Base-by-base conservation (phyloP, 257 asterid species). In the Mentha longifolia region DNA sequence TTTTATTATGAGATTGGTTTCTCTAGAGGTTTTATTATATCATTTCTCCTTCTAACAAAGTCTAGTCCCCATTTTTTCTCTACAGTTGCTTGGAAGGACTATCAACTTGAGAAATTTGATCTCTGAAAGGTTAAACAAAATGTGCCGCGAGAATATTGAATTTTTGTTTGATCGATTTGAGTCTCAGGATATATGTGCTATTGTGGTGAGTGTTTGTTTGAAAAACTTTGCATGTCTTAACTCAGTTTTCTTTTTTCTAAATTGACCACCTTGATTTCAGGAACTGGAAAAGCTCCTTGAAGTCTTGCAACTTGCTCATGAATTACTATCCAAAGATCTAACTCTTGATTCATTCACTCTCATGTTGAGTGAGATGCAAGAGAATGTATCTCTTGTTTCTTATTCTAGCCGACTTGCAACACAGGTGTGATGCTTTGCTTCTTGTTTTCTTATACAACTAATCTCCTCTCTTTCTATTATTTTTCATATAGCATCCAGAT, bases 351-450 rank as follows among this genome's bases (percentile, higher is more conserved):
- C 98, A 61, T 94, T 91, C 81, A 78, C 76, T 78, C 92, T 91
- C 75, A 85, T 91, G 88, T 74, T 91, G 78, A 88, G 76, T 64
- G 99, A 94, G 87, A 94, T 94, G 95, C 97, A 94, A 88, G 98
- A 94, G 88, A 94, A 86, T 64, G 86, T 91, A 63, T 94, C 99
- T 59, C 95, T 94, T 56, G 92, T 94, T 84, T 91, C 99, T 41
- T 94, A 94, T 82, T 94, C 99, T 65, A 91, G 98, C 84, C 84
- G 99, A 56, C 93, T 94, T 85, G 95, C 97, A 75, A 91, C 96
- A 61, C 99, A 94, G 97, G 99, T 94, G 80, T 47, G 74, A 17
- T 22, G 49, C 58, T 55, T 19, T 47, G 12, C 19, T 71, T 56
- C 9, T 46, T 61, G 50, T 65, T 56, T 25, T 56, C 3, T n/a